Percentiles rank a stretch among this genome's conserved stretches.
Evolutionary conservation across 2,329 filamentous ascomycete genomes (phyloP).

Genomic region (Ophiostoma novo-ulmi): DNA sequence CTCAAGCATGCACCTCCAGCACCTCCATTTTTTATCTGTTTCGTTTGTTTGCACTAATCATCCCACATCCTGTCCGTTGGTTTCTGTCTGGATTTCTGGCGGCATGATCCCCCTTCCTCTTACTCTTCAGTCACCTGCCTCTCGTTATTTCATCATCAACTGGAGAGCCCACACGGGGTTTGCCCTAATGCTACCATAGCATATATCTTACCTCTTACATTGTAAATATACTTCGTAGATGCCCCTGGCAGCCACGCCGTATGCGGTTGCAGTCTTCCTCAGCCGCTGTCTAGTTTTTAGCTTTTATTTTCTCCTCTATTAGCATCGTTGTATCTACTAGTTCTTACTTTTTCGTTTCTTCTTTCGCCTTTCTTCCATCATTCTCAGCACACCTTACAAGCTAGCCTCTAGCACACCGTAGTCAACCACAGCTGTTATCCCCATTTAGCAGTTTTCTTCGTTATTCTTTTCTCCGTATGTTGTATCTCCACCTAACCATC

Average conservation of each 20-base stretch:
- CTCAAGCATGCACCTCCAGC: not conserved
- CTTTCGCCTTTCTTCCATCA: not conserved
- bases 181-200: not conserved
- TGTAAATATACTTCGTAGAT: not conserved
- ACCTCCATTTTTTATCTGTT: not conserved
- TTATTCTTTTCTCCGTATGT: not conserved
- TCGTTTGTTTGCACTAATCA: not conserved
- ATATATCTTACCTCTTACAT: not conserved
- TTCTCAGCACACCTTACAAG: not conserved
- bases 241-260: constrained; percentile 8
- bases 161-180: not conserved
- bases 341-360: not conserved
- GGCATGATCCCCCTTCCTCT: too few relatives aligned
- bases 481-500: not conserved
- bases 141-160: not conserved
- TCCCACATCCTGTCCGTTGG: not conserved
- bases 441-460: not conserved
- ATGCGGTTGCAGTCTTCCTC: constrained; percentile 3
- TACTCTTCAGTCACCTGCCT: not conserved
- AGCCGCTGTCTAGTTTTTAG: not conserved
- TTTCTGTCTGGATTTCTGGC: not conserved
- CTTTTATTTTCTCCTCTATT: not conserved
- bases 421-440: not conserved
- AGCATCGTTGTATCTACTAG: not conserved
- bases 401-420: not conserved